These are phyloP conservation scores for Termitomyces sp. DNA, from an alignment of 768 basidiomycete species.

Conservation along the genomic window DNA sequence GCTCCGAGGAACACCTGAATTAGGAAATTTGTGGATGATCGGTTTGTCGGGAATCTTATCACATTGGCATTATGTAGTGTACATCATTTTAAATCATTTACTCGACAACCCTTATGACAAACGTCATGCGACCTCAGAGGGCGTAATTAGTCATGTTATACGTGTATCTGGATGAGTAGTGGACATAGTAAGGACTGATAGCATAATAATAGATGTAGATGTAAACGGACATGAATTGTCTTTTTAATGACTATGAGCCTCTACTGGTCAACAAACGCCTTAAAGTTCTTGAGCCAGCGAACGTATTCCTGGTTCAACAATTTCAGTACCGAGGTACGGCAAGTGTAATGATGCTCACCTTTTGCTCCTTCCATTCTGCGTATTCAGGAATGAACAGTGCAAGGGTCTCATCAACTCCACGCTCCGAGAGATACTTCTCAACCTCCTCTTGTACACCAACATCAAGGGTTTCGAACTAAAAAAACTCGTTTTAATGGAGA, in stretches of 20 bases:
- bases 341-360: constrained; percentile 45
- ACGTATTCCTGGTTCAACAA: constrained; percentile 73
- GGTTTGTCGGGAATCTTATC: no score
- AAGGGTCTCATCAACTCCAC: constrained; percentile 79
- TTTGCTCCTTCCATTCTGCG: constrained; percentile 89
- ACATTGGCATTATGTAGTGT: no score
- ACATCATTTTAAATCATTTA: no score
- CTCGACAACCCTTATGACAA: constrained; percentile 3
- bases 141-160: constrained; percentile 3
- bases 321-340: background rate
- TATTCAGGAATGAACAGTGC: constrained; percentile 90
- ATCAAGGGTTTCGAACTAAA: constrained; percentile 88
- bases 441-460: constrained; percentile 86
- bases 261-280: constrained; percentile 73
- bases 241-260: constrained; percentile 8
- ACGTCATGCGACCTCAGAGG: background rate
- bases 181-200: constrained; percentile 1
- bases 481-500: background rate
- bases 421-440: constrained; percentile 84
- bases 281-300: constrained; percentile 80
- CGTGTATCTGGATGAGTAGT: constrained; percentile 5
- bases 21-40: constrained; percentile 4
- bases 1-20: background rate
- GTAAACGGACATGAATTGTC: constrained; percentile 6
- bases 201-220: constrained; percentile 5